phyloP scores from a whole-genome alignment of 192 early-diverging fungal genomes.

The Coemansia sp. region DNA sequence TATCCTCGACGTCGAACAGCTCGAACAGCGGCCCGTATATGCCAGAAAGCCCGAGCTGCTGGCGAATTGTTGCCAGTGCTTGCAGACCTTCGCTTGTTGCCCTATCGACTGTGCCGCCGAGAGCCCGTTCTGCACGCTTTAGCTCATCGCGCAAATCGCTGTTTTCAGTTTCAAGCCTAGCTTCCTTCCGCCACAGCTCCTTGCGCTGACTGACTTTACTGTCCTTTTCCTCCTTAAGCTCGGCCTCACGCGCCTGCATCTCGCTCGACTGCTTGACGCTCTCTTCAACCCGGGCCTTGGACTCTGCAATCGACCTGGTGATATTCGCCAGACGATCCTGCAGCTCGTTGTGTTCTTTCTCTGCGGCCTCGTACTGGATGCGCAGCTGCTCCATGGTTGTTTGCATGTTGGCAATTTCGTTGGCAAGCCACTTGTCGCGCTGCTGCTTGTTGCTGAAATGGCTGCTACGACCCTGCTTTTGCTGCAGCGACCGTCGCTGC shows the following conservation, averaged over 20 bases:
- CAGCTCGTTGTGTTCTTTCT: conserved; percentile 35
- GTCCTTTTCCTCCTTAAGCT: conserved; percentile 48
- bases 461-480: conserved; percentile 82
- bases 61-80: conserved; percentile 67
- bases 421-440: conserved; percentile 75
- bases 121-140: conserved; percentile 66
- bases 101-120: conserved; percentile 79
- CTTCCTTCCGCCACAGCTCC: conserved; percentile 89
- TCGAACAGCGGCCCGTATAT: conserved; percentile 92
- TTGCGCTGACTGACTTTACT: conserved; percentile 54
- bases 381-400: conserved; percentile 55
- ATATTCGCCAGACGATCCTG: conserved; percentile 28
- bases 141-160: conserved; percentile 74
- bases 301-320: conserved; percentile 21
- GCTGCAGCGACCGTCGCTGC: conserved; percentile 73
- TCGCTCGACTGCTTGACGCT: conserved; percentile 27
- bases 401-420: conserved; percentile 69
- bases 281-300: conserved; percentile 24
- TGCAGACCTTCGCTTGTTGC: conserved; percentile 79
- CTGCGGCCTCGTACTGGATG: conserved; percentile 54
- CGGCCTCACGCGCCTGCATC: conserved; percentile 41
- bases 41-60: conserved; percentile 64
- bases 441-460: conserved; percentile 72
- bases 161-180: conserved; percentile 63
- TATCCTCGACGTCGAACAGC: conserved; percentile 85